Evolutionary conservation across 2,329 filamentous ascomycete species (phyloP).

Genomic region (Nemania sp.): DNA sequence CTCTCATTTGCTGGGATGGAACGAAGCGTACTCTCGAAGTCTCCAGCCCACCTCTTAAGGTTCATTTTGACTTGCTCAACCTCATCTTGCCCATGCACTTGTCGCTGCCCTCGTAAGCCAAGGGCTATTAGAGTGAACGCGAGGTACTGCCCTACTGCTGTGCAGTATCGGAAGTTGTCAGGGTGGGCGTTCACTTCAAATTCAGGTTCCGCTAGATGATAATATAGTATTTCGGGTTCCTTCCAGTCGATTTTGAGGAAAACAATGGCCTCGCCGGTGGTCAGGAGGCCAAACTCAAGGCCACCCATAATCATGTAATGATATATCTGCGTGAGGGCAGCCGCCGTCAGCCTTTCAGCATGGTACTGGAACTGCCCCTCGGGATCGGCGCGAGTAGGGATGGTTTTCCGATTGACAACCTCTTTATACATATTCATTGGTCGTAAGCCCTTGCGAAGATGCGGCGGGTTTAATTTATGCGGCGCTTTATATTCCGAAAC

Average conservation of each 20-base stretch:
- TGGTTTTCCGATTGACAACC: conserved; percentile 48
- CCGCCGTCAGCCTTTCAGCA: conserved; percentile 41
- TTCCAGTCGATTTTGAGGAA: conserved; percentile 56
- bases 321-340: conserved; percentile 61
- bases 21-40: conserved; percentile 45
- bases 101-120: conserved; percentile 21
- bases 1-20: conserved; percentile 42
- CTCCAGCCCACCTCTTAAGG: conserved; percentile 42
- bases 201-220: conserved; percentile 50
- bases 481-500: conserved; percentile 61
- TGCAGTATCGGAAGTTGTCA: conserved; percentile 39
- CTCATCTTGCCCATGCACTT: conserved; percentile 43
- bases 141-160: conserved; percentile 50
- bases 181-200: conserved; percentile 45
- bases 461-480: conserved; percentile 58
- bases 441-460: conserved; percentile 58
- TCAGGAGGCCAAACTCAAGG: conserved; percentile 58
- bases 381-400: conserved; percentile 28
- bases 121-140: conserved; percentile 50
- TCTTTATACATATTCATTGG: conserved; percentile 57
- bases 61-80: conserved; percentile 22
- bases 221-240: conserved; percentile 48
- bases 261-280: conserved; percentile 58
- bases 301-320: conserved; percentile 63
- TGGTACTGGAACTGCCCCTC: conserved; percentile 32